phyloP scores from a whole-genome alignment of 2,329 filamentous ascomycete species.

The Penicillium corylophilum region DNA sequence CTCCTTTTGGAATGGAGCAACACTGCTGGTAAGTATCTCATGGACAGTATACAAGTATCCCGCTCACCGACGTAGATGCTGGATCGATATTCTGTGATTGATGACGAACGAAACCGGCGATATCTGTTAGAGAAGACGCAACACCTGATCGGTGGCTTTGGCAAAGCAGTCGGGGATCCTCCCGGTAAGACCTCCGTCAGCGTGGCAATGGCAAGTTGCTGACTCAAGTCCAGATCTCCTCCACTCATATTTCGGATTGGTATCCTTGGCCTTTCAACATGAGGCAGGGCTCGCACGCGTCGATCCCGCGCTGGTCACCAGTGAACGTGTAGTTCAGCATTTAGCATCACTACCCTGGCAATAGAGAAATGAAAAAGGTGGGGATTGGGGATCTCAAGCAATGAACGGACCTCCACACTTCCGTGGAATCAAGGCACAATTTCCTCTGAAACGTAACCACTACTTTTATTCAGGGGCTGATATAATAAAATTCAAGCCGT shows the following conservation, averaged over 20 bases:
- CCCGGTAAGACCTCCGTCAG: constrained; percentile 55
- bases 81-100: constrained; percentile 57
- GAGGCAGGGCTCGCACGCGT: constrained; percentile 68
- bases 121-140: constrained; percentile 86
- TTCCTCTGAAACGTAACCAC: constrained; percentile 1
- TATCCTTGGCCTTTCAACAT: constrained; percentile 71
- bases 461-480: constrained; percentile 18
- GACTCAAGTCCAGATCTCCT: constrained; percentile 62
- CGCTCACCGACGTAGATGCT: constrained; percentile 52
- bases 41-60: neutral
- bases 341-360: constrained; percentile 44
- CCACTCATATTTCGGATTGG: constrained; percentile 84
- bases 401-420: neutral
- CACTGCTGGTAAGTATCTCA: constrained; percentile 48
- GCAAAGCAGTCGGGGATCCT: constrained; percentile 66
- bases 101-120: constrained; percentile 61
- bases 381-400: neutral
- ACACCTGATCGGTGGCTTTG: constrained; percentile 79
- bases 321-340: constrained; percentile 47
- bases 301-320: constrained; percentile 75
- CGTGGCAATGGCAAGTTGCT: constrained; percentile 4
- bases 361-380: constrained; percentile 1
- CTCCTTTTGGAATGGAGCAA: constrained; percentile 82
- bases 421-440: constrained; percentile 7
- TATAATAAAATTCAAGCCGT: constrained; percentile 13